Percentiles rank a stretch among this genome's conserved stretches.
phyloP scores from a whole-genome alignment of 179 eudicot species.

The Gypsophila paniculata region DNA sequence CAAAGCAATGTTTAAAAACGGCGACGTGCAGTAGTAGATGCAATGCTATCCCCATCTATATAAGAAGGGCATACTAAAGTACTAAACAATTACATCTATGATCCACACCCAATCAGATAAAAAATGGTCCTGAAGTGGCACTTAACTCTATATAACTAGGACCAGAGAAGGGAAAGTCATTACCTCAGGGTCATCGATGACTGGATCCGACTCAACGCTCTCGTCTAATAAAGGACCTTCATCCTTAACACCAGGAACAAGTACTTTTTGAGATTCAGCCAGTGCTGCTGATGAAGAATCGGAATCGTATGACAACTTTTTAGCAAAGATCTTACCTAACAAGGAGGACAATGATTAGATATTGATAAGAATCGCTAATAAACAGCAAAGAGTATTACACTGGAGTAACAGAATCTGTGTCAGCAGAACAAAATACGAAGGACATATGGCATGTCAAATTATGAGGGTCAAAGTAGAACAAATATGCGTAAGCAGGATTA shows the following conservation, averaged over 20 bases:
- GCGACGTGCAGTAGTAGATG: not conserved
- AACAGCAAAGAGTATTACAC: not conserved
- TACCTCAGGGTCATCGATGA: conserved; percentile 47
- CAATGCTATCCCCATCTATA: conserved; percentile 2
- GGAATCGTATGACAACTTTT: conserved; percentile 56
- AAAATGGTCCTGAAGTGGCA: not conserved
- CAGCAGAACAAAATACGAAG: not conserved
- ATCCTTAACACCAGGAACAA: conserved; percentile 62
- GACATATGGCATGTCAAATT: not conserved
- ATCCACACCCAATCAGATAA: not conserved
- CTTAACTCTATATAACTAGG: not conserved
- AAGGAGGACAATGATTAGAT: conserved; percentile 30
- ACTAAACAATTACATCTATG: not conserved
- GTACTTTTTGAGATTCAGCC: conserved; percentile 68
- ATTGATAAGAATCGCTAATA: not conserved
- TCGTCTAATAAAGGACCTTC: conserved; percentile 44
- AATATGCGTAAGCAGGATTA: not conserved
- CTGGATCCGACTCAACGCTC: conserved; percentile 38
- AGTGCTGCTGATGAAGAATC: conserved; percentile 51
- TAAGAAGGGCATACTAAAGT: not conserved
- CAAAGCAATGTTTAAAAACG: not conserved
- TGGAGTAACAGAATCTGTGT: not conserved
- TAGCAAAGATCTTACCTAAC: conserved; percentile 71
- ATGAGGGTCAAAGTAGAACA: not conserved
- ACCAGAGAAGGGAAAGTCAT: conserved; percentile 6